Evolutionary conservation across 164 flowering plant genomes (phyloP), one percentile per base, ranked within the genome.

Genomic region (Chimonanthus praecox): DNA sequence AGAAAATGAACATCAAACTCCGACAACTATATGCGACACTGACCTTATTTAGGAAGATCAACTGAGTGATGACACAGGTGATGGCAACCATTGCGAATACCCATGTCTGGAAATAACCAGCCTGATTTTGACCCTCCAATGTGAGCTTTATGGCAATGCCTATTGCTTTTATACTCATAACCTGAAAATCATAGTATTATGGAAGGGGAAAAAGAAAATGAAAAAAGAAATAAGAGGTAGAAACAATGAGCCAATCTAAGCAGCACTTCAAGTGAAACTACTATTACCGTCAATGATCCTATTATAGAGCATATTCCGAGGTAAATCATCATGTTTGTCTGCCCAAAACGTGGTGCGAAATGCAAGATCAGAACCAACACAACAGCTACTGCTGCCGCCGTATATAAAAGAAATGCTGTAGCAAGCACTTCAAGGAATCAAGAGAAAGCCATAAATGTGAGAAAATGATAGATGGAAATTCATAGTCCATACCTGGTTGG

Each of bases 71-170:
- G 60, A 94, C 84, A 76, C 98, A 94, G 4, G 89, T 80, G 66
- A 90, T 69, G 20, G 97, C 84, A 79, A 91, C 87, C 86, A 87
- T 87, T 48, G 80, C 87, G 85, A 94, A 94, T 68, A 94, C 50
- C 97, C 99, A 94, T 61, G 98, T 89, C 71, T 91, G 90, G 69
- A 79, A 81, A 83, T 77, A 79, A 47, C 70, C 79, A 3, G 79
- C 84, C 76, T 94, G 99, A 75, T 72, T 89, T 73, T 73, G 62
- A 71, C 99, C 99, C 79, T 94, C 97, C 48, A 94, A 43, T 68
- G 97, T 89, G 47, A 94, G 92, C 77, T 91, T 86, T 79, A 94
- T 89, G n/a, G 99, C 94, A 85, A 91, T 91, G 13, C 99, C 99
- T 66, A 94, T 79, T 3, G 97, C 99, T 83, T 94, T 94, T 16